Percentiles rank a stretch among this genome's conserved stretches.
Conservation (phyloP, 176 grass and related monocot genomes). For the Hsuehochloa calcarea region DNA sequence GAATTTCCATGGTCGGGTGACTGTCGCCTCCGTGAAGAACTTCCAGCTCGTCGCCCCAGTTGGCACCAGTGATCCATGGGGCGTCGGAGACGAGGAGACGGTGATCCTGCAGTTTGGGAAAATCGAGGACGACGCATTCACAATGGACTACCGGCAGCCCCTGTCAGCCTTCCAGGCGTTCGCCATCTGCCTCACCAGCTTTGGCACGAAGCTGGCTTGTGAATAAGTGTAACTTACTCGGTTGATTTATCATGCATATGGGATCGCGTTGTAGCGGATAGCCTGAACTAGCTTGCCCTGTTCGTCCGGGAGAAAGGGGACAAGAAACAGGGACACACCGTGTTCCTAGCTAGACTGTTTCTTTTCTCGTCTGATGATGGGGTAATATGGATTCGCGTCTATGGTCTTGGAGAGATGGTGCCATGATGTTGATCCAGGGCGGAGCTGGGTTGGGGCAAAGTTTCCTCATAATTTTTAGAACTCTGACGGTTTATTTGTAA, state of each 20-base stretch:
- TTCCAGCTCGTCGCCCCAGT: slow-evolving; percentile 74
- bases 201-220: slow-evolving; percentile 95
- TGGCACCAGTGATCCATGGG: slow-evolving; percentile 31
- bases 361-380: slow-evolving; percentile 24
- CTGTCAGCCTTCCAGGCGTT: slow-evolving; percentile 95
- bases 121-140: slow-evolving; percentile 74
- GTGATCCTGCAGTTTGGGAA: slow-evolving; percentile 95
- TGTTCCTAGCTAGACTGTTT: slow-evolving; percentile 13
- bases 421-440: background rate
- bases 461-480: no score
- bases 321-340: background rate
- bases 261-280: slow-evolving; percentile 3
- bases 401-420: slow-evolving; percentile 7
- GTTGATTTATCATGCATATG: slow-evolving; percentile 10
- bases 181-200: slow-evolving; percentile 91
- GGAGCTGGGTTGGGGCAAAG: no score
- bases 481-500: no score
- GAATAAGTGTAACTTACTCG: slow-evolving; percentile 49
- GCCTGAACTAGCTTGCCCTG: slow-evolving; percentile 18
- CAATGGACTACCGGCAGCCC: slow-evolving; percentile 92
- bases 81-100: slow-evolving; percentile 64
- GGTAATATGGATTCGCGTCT: slow-evolving; percentile 22
- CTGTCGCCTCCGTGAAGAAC: slow-evolving; percentile 89
- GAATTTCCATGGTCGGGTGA: slow-evolving; percentile 91
- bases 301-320: background rate